phyloP scores from a whole-genome alignment of 257 asterid species.

The Buddleja alternifolia region DNA sequence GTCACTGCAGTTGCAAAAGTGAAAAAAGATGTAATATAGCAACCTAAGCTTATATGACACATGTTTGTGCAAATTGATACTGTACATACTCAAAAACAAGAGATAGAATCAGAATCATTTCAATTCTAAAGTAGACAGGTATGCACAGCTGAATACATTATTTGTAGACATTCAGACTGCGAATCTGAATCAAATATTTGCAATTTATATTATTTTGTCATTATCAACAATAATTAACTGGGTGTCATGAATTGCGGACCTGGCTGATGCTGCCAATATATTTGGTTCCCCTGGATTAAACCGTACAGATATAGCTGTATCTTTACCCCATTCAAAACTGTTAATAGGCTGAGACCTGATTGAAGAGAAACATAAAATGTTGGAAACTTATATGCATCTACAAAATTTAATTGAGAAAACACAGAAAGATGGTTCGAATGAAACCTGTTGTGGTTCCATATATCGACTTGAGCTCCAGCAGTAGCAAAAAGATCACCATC shows the following conservation, averaged over 20 bases:
- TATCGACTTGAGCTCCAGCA: conserved; percentile 93
- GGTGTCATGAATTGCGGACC: conserved; percentile 47
- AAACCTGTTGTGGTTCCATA: conserved; percentile 97
- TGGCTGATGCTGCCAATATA: conserved; percentile 82
- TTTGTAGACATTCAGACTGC: conserved; percentile 5
- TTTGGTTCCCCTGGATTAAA: conserved; percentile 97
- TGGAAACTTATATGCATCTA: conserved; percentile 17
- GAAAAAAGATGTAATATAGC: conserved; percentile 23
- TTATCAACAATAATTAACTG: conserved; percentile 20
- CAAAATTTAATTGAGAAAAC: neutral
- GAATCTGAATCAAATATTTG: conserved; percentile 20
- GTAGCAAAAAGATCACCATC: conserved; percentile 93
- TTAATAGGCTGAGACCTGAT: conserved; percentile 90
- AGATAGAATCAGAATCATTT: conserved; percentile 6
- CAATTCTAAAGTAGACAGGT: neutral
- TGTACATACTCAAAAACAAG: conserved; percentile 6
- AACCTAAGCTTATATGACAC: conserved; percentile 2
- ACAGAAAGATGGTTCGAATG: conserved; percentile 4
- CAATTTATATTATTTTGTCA: neutral
- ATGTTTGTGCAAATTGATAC: conserved; percentile 20
- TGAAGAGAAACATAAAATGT: conserved; percentile 27
- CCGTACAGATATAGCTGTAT: conserved; percentile 72
- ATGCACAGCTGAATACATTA: neutral
- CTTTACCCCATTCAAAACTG: conserved; percentile 85
- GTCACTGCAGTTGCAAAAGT: conserved; percentile 60